Evolutionary conservation across 495 filamentous ascomycete species (phyloP).

Genomic region (Letharia columbiana): DNA sequence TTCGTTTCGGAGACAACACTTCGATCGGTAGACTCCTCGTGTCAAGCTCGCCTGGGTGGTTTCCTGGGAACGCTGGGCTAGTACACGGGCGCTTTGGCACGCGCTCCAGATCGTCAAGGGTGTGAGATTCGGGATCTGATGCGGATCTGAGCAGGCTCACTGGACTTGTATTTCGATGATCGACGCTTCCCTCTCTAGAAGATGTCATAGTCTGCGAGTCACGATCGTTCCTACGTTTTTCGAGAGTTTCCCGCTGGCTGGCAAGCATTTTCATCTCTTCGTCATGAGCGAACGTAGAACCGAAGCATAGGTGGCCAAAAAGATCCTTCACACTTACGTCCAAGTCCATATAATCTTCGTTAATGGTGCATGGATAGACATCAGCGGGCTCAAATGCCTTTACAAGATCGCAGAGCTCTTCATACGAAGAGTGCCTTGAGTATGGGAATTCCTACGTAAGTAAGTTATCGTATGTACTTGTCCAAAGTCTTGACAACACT

Average conservation of each 20-base stretch:
- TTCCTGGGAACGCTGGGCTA: not conserved
- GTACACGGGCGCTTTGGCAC: conserved; percentile 5
- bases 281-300: conserved; percentile 56
- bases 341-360: conserved; percentile 52
- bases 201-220: not conserved
- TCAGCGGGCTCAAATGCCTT: conserved; percentile 62
- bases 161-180: not conserved
- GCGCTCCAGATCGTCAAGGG: not conserved
- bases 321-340: conserved; percentile 53
- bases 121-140: not conserved
- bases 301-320: conserved; percentile 64
- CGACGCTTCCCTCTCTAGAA: not conserved
- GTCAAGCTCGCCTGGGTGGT: not conserved
- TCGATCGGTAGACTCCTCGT: not conserved
- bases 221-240: conserved; percentile 1
- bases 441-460: conserved; percentile 59
- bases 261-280: conserved; percentile 39
- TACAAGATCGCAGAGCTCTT: conserved; percentile 66
- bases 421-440: conserved; percentile 81
- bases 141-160: not conserved
- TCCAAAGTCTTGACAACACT: not conserved
- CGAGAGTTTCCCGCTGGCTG: conserved; percentile 5
- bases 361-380: conserved; percentile 76
- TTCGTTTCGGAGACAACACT: not conserved
- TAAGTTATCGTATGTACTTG: not conserved